Percentiles rank a stretch among this genome's conserved stretches.
Conservation (phyloP, 352 stramenopile genomes). For the Blastocystis sp. region DNA sequence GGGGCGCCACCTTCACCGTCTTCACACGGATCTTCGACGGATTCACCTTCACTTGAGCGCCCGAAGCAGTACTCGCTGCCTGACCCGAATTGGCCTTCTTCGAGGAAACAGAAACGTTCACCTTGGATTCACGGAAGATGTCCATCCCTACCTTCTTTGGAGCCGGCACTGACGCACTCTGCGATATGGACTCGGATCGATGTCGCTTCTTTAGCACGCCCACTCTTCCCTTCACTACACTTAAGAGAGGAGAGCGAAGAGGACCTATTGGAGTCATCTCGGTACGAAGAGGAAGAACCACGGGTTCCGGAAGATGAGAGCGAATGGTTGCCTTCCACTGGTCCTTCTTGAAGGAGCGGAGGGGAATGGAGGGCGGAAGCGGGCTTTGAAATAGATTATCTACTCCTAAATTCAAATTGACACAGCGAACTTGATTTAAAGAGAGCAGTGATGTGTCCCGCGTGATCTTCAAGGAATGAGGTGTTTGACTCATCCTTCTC, state of each 20-base stretch:
- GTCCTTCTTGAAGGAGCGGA: not conserved
- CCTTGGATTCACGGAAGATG: not conserved
- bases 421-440: constrained; percentile 9
- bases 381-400: constrained; percentile 24
- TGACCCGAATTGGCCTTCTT: not conserved
- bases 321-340: not conserved
- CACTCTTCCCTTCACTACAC: constrained; percentile 29
- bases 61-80: not conserved
- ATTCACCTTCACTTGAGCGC: not conserved
- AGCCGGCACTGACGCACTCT: not conserved
- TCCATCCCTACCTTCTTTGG: too few species aligned
- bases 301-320: not conserved
- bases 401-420: not conserved
- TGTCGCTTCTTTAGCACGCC: constrained; percentile 25
- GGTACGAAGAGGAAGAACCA: not conserved
- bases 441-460: not conserved
- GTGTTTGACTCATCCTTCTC: not conserved
- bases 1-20: not conserved
- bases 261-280: not conserved
- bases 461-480: not conserved
- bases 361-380: not conserved
- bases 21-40: not conserved
- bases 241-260: not conserved
- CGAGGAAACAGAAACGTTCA: not conserved
- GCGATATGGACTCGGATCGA: not conserved